Evolutionary conservation across 106 monocot species (phyloP).

Genomic region (Apostasia ramifera): DNA sequence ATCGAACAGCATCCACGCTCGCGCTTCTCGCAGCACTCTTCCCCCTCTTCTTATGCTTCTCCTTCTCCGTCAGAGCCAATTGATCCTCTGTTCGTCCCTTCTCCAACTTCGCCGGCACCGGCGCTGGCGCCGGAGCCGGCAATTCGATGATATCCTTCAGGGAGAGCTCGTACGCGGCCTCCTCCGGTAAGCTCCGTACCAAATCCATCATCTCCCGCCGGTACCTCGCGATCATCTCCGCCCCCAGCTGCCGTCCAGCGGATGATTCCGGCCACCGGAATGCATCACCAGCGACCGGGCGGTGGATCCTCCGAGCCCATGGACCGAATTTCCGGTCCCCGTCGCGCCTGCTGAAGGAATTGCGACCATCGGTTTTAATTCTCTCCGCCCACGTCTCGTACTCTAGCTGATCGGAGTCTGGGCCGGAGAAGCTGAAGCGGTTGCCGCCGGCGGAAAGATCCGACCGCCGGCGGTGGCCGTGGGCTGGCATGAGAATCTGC

Average conservation of each 20-base stretch:
- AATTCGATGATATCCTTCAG: slow-evolving; percentile 37
- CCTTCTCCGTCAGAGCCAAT: background rate
- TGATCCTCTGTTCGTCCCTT: background rate
- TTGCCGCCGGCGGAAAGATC: background rate
- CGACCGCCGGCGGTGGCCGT: background rate
- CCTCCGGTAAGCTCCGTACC: slow-evolving; percentile 31
- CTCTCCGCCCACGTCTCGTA: slow-evolving; percentile 2
- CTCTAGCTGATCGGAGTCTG: background rate
- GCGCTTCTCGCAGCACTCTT: slow-evolving; percentile 9
- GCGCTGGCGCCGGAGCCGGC: background rate
- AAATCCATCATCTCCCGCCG: slow-evolving; percentile 37
- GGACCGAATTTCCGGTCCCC: background rate
- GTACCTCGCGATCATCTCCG: slow-evolving; percentile 18
- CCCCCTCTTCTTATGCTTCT: slow-evolving; percentile 1
- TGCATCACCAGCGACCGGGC: background rate
- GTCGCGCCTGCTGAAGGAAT: background rate
- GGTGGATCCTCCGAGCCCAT: background rate
- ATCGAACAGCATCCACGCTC: slow-evolving; percentile 1
- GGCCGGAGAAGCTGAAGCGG: background rate
- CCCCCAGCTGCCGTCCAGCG: background rate
- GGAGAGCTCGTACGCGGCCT: slow-evolving; percentile 33
- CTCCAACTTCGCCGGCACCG: background rate
- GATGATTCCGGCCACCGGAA: background rate
- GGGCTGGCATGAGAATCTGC: background rate
- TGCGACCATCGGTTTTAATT: background rate